Conservation (phyloP, 352 stramenopile species). For the Globisporangium megalacanthum region DNA sequence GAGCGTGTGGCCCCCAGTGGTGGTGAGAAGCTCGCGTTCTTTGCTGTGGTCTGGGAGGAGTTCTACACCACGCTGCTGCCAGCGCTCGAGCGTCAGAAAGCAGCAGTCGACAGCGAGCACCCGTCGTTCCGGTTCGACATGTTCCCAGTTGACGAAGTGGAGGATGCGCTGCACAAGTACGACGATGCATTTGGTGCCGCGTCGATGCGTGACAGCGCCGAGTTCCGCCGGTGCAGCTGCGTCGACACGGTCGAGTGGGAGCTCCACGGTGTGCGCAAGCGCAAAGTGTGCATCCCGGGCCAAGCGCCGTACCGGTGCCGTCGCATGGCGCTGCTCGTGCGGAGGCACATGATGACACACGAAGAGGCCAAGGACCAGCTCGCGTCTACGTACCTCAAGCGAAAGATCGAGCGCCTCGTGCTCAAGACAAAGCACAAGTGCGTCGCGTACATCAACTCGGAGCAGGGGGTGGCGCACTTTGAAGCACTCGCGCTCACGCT, state of each 20-base stretch:
- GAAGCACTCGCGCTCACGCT: slow-evolving; percentile 29
- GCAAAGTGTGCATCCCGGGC: slow-evolving; percentile 40
- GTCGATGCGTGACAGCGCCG: slow-evolving; percentile 14
- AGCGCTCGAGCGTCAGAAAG: slow-evolving; percentile 31
- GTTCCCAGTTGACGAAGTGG: slow-evolving; percentile 38
- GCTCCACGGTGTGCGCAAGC: slow-evolving; percentile 17
- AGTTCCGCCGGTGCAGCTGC: slow-evolving; percentile 47
- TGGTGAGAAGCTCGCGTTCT: slow-evolving; percentile 41
- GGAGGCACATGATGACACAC: slow-evolving; percentile 55
- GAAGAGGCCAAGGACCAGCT: slow-evolving; percentile 66
- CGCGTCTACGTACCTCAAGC: slow-evolving; percentile 41
- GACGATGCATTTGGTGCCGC: slow-evolving; percentile 49
- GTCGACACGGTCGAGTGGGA: slow-evolving; percentile 29
- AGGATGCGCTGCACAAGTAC: slow-evolving; percentile 50
- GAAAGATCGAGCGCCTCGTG: slow-evolving; percentile 42
- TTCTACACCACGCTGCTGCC: slow-evolving; percentile 46
- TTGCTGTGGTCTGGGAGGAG: slow-evolving; percentile 45
- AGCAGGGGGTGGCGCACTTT: slow-evolving; percentile 39
- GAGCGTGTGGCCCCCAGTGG: slow-evolving; percentile 26
- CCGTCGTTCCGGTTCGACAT: slow-evolving; percentile 14
- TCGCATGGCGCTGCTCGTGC: slow-evolving; percentile 37
- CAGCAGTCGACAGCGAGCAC: neutral
- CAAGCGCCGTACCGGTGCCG: slow-evolving; percentile 37
- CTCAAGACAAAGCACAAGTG: slow-evolving; percentile 52
- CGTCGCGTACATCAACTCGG: slow-evolving; percentile 58